Conservation (phyloP, 805 yeast genomes). For the Metschnikowia santaceciliae region DNA sequence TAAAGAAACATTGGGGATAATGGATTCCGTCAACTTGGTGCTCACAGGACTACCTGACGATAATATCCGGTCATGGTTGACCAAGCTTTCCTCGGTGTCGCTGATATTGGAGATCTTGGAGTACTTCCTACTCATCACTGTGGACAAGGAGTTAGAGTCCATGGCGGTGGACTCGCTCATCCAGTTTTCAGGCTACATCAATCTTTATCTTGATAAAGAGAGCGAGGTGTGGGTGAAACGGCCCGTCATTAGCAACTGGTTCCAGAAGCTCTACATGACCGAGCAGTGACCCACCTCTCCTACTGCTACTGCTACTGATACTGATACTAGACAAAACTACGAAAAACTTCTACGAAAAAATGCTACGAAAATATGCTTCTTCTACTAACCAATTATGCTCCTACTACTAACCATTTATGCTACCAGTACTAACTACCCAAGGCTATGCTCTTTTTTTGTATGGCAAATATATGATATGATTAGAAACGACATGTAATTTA, state of each 20-base stretch:
- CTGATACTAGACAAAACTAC: no score
- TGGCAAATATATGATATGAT: no score
- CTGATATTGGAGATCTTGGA: conserved; percentile 9
- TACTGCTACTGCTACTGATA: background rate
- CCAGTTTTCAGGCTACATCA: conserved; percentile 5
- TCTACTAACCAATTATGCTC: no score
- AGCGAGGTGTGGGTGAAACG: conserved; percentile 1
- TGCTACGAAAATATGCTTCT: no score
- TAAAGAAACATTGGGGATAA: conserved; percentile 6
- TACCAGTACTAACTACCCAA: no score
- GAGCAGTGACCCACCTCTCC: background rate
- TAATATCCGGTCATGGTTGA: conserved; percentile 3
- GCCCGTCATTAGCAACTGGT: conserved; percentile 9
- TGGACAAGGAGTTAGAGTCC: conserved; percentile 3
- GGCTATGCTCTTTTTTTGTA: no score
- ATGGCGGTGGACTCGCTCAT: conserved; percentile 7
- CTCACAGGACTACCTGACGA: background rate
- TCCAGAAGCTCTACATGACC: conserved; percentile 3
- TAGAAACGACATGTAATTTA: no score
- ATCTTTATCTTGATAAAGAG: conserved; percentile 3
- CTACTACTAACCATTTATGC: no score
- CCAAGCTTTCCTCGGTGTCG: background rate
- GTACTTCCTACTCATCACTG: conserved; percentile 3
- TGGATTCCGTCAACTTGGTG: conserved; percentile 2
- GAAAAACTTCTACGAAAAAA: no score